Evolutionary conservation across 352 stramenopile genomes (phyloP), one percentile per base, ranked within the genome.

Genomic region (Phytophthora uliginosa): DNA sequence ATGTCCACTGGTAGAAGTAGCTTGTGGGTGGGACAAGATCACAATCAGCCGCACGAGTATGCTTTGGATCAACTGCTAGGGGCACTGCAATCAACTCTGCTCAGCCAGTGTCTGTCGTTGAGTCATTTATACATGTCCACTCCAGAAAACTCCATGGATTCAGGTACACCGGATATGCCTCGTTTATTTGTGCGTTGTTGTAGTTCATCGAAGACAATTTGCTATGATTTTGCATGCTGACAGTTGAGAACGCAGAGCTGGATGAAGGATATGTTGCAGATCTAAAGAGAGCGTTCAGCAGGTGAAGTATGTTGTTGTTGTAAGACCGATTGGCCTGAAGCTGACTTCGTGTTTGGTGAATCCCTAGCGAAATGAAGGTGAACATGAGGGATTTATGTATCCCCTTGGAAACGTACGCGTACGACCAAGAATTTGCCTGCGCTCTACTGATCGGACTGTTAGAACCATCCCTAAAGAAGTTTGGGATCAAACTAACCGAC

Each of bases 371-470:
- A 74, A 96, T 96, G 88, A 96, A 95, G 66, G 59, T 73, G 4
- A 93, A 90, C 61, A 93, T 96, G 83, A 85, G 89, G 54, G 85
- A 96, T 12, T 63, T 95, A 54, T 94, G 86, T 58, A 93, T 96
- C 34, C 88, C 89, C 0, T 66, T 96, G 52, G 89, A 96, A 69
- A 87, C 91, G 61, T 96, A 93, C 54, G 89, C 89, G 28, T 91
- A 96, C 66, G 81, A 92, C 24, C 79, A 96, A 69, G 89, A 96
- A 52, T 90, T 92, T 59, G 77, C 85, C 3, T 90, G 82, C 58
- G 89, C 89, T 7, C 59, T 93, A 45, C 58, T 95, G 45, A 84
- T 96, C 3, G 85, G 87, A 2, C 59, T 96, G 3, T 66, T 96
- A 12, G 89, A 96, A 52, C 89, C 89, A 20, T 59, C 86, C 3